A percentile compares a stretch with the other conserved stretches of the same genome.
Evolutionary conservation across 106 monocot species (phyloP).

Genomic region (Amphibolis antarctica): DNA sequence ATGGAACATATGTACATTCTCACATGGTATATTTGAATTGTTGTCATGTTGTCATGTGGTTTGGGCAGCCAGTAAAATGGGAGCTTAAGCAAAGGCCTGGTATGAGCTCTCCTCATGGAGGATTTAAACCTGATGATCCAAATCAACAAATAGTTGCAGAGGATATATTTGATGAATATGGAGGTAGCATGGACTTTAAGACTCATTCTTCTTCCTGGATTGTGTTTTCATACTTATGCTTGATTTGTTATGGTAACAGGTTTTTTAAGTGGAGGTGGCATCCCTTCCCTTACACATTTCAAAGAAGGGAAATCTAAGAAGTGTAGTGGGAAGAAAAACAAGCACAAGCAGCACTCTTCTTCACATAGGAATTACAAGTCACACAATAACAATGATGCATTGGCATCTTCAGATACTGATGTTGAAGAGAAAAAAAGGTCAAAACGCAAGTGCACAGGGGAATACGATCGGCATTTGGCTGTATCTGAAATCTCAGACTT

Average conservation of each 20-base stretch:
- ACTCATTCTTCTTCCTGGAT: background rate
- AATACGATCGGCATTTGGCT: background rate
- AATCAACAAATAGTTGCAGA: constrained; percentile 96
- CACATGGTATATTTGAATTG: background rate
- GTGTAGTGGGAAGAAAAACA: constrained; percentile 41
- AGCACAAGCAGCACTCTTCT: constrained; percentile 25
- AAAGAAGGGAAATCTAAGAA: constrained; percentile 38
- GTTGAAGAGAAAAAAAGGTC: constrained; percentile 14
- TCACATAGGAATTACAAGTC: background rate
- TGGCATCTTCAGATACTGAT: constrained; percentile 24
- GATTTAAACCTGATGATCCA: constrained; percentile 84
- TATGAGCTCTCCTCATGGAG: constrained; percentile 88
- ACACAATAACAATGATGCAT: background rate
- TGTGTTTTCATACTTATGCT: background rate
- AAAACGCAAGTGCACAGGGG: constrained; percentile 9
- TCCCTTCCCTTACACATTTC: constrained; percentile 53
- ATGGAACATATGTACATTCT: background rate
- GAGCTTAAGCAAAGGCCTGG: constrained; percentile 92
- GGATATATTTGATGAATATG: constrained; percentile 99
- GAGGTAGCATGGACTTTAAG: constrained; percentile 34
- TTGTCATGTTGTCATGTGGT: background rate
- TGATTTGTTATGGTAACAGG: constrained; percentile 23
- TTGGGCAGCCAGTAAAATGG: constrained; percentile 74
- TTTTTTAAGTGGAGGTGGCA: constrained; percentile 67
- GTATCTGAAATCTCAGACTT: constrained; percentile 5